Evolutionary conservation across 305 asterid genomes (phyloP).

Genomic region (Fraxinus platypoda): DNA sequence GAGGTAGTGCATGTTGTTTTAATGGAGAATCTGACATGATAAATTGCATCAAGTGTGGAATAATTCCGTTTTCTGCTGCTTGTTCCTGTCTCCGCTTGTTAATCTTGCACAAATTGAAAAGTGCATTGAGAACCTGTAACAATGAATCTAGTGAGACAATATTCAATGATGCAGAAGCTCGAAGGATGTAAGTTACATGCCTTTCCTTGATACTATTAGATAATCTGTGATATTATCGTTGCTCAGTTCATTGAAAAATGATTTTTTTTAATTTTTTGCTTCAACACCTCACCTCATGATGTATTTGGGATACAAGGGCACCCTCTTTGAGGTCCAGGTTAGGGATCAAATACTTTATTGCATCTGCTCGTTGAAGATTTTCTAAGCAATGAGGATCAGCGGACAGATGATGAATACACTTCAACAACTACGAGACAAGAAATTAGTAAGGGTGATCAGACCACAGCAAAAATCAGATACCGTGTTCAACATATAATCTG

Average conservation of each 20-base stretch:
- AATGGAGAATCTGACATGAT: constrained; percentile 90
- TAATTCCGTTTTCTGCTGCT: constrained; percentile 98
- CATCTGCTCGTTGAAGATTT: constrained; percentile 97
- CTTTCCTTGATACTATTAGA: background rate
- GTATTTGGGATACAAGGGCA: constrained; percentile 84
- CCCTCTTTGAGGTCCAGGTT: constrained; percentile 97
- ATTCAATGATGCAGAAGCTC: constrained; percentile 17
- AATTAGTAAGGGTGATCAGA: constrained; percentile 20
- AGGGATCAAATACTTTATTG: constrained; percentile 92
- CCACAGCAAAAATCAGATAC: constrained; percentile 1
- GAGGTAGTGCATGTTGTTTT: constrained; percentile 84
- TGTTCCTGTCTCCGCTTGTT: constrained; percentile 99
- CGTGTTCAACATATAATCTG: constrained; percentile 14
- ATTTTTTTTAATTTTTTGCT: background rate
- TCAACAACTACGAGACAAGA: constrained; percentile 61
- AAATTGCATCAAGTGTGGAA: constrained; percentile 94
- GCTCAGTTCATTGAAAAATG: background rate
- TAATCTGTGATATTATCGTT: background rate
- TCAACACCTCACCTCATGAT: constrained; percentile 72
- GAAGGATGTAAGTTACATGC: background rate
- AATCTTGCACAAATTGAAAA: constrained; percentile 97
- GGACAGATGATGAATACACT: constrained; percentile 89
- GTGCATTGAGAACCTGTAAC: constrained; percentile 85
- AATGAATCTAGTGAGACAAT: constrained; percentile 33
- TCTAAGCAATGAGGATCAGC: constrained; percentile 96